phyloP scores from a whole-genome alignment of 331 rosid species.

The Rosa hybrid region DNA sequence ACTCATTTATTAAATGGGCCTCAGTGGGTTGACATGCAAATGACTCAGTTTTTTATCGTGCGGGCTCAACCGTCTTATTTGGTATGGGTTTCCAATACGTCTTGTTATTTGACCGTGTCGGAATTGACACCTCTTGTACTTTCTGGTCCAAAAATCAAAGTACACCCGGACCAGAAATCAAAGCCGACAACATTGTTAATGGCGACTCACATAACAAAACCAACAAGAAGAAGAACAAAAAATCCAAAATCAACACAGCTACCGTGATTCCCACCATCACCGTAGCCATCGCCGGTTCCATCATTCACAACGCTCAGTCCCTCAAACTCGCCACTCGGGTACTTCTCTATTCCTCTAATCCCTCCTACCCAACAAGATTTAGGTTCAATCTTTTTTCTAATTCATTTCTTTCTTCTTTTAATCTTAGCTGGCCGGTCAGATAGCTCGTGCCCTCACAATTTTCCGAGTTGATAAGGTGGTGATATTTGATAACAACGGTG shows the following conservation, averaged over 20 bases:
- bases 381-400: not conserved
- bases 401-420: not conserved
- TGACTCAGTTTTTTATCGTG: too few species aligned
- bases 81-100: too few species aligned
- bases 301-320: constrained; percentile 83
- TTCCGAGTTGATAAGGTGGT: constrained; percentile 93
- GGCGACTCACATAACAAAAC: constrained; percentile 37
- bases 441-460: constrained; percentile 95
- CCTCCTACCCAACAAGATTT: not conserved
- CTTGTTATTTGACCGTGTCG: too few species aligned
- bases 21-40: too few species aligned
- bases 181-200: constrained; percentile 21
- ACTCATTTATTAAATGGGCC: too few species aligned
- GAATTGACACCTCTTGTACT: too few species aligned
- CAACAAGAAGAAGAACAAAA: constrained; percentile 48
- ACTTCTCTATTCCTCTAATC: constrained; percentile 3
- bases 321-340: constrained; percentile 91
- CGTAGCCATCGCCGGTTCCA: constrained; percentile 88
- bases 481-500: constrained; percentile 67
- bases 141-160: too few species aligned
- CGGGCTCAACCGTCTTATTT: too few species aligned
- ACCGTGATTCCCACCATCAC: constrained; percentile 56
- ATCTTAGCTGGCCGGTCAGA: constrained; percentile 86
- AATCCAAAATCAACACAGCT: constrained; percentile 12
- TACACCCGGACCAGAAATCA: not conserved